These are phyloP conservation scores for Kluyveromyces sp. DNA, from an alignment of 1,139 yeast genomes.

Conservation along the genomic window DNA sequence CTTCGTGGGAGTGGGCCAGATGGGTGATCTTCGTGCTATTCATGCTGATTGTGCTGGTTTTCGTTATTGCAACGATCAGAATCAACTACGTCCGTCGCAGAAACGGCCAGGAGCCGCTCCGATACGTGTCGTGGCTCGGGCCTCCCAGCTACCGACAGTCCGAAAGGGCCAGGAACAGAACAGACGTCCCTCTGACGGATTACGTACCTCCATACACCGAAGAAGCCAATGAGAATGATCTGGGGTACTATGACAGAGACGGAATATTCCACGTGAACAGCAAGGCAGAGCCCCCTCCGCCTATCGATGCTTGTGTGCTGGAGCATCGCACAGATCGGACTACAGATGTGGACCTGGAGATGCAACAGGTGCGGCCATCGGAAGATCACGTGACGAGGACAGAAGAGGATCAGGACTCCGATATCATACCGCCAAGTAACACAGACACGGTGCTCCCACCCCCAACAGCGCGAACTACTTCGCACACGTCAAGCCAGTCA, in stretches of 20 bases:
- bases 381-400: slow-evolving; percentile 1
- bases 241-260: slow-evolving; percentile 69
- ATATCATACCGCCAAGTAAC: too few species aligned
- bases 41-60: slow-evolving; percentile 40
- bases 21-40: slow-evolving; percentile 44
- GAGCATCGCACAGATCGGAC: slow-evolving; percentile 2
- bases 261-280: slow-evolving; percentile 41
- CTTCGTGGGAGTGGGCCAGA: slow-evolving; percentile 7
- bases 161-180: slow-evolving; percentile 49
- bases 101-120: slow-evolving; percentile 62
- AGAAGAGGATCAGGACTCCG: too few species aligned
- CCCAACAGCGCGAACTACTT: not conserved
- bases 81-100: slow-evolving; percentile 50
- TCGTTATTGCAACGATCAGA: slow-evolving; percentile 48
- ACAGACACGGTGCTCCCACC: too few species aligned
- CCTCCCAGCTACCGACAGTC: slow-evolving; percentile 87
- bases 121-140: slow-evolving; percentile 86
- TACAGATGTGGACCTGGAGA: slow-evolving; percentile 1
- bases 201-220: slow-evolving; percentile 62
- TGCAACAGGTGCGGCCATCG: slow-evolving; percentile 3
- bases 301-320: slow-evolving; percentile 5
- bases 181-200: slow-evolving; percentile 25
- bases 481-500: not conserved
- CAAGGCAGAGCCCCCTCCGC: slow-evolving; percentile 6
- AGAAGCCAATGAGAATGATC: slow-evolving; percentile 59